Base-by-base conservation (phyloP, 73 alveolate genomes). In the Stentor coeruleus region DNA sequence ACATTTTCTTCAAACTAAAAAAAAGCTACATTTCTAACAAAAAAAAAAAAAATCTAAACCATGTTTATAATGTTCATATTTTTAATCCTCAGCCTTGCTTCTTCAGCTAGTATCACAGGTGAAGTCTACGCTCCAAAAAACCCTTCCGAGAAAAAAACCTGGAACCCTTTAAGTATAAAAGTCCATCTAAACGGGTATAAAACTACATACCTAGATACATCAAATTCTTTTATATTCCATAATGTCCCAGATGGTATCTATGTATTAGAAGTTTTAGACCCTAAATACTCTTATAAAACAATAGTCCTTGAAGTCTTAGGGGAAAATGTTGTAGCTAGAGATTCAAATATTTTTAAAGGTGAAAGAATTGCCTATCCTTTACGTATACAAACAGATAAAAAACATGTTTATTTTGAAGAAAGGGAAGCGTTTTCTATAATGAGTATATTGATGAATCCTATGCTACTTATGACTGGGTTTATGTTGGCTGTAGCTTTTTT, bases 371-470 rank as follows among this genome's bases (percentile, higher is more conserved):
- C 39, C 20, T 26, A 75, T 35, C 83, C 83, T 39, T n/a, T 75
- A 2, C 33, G 38, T n/a, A 20, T 75, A 1, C 14, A 33, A 14
- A 38, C 83, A 14, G 83, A 39, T 37, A 39, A 28, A 38, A 39
- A 38, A 75, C 33, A n/a, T 28, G 59, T 20, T 2, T 75, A 75
- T 38, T 75, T 75, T 75, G 72, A 39, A 39, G 58, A 15, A 15
- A 75, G 83, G 39, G 83, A 75, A 38, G 66, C 77, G 35, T 75
- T 75, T 40, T 75, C 83, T 38, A 75, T 75, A 20, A 14, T n/a
- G 80, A 75, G 72, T 2, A 37, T 75, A 1, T 36, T 75, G 14
- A 37, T 36, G 11, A 75, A 75, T 2, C 83, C 83, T 1, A 75
- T 75, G 83, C 38, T 75, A 1, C 58, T 75, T 15, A 75, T 75